phyloP scores from a whole-genome alignment of 2,329 filamentous ascomycete genomes.

The Graphium sp. region DNA sequence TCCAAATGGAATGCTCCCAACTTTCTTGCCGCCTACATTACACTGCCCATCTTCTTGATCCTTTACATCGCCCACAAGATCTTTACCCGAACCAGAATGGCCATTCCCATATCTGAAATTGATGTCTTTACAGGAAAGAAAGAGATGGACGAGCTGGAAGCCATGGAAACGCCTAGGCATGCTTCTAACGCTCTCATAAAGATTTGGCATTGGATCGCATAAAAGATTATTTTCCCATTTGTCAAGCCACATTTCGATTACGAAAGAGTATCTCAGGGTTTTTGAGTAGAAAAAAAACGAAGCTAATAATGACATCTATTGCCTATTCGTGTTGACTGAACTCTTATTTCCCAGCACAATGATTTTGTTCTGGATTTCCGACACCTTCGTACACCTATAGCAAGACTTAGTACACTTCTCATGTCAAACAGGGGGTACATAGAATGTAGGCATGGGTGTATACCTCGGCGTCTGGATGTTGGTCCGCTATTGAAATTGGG shows the following conservation, averaged over 20 bases:
- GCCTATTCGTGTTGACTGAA: too few species aligned
- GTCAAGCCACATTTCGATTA: background rate
- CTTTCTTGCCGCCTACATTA: slow-evolving; percentile 52
- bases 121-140: slow-evolving; percentile 41
- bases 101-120: slow-evolving; percentile 26
- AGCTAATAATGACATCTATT: too few species aligned
- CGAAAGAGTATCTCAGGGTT: too few species aligned
- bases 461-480: too few species aligned
- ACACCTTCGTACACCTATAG: too few species aligned
- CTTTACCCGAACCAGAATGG: slow-evolving; percentile 23
- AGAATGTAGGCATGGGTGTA: too few species aligned
- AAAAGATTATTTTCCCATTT: slow-evolving; percentile 2
- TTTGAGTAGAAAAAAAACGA: too few species aligned
- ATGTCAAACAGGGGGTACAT: too few species aligned
- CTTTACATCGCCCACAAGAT: slow-evolving; percentile 47
- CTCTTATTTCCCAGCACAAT: too few species aligned
- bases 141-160: slow-evolving; percentile 43
- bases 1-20: slow-evolving; percentile 41
- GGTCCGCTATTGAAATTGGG: too few species aligned
- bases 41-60: slow-evolving; percentile 39
- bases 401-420: too few species aligned
- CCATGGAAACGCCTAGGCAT: slow-evolving; percentile 25
- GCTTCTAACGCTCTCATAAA: slow-evolving; percentile 33
- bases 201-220: slow-evolving; percentile 40
- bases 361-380: too few species aligned